These are phyloP conservation scores for Xylariaceae sp. DNA, from an alignment of 2,329 filamentous ascomycete species.

Conservation along the genomic window DNA sequence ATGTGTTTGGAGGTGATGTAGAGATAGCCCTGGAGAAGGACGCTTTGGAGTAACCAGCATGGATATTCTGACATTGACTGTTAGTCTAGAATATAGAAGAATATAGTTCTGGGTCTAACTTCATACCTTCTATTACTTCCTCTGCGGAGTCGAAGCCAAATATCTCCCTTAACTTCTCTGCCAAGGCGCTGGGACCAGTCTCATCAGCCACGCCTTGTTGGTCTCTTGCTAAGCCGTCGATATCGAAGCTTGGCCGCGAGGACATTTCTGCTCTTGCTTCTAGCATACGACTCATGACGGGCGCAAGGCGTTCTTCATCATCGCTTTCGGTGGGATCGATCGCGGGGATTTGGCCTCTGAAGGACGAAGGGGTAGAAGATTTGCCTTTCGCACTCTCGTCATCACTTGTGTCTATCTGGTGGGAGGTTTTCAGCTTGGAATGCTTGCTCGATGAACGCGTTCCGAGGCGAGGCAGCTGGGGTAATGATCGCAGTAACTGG, in stretches of 20 bases:
- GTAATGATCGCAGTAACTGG: conserved; percentile 62
- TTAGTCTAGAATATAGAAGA: not conserved
- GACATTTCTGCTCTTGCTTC: conserved; percentile 65
- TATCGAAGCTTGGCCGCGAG: conserved; percentile 54
- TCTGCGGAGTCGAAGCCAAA: conserved; percentile 80
- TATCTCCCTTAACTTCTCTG: conserved; percentile 72
- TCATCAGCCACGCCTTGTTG: conserved; percentile 33
- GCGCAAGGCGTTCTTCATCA: conserved; percentile 52
- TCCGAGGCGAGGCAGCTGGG: conserved; percentile 50
- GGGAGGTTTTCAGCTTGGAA: conserved; percentile 38
- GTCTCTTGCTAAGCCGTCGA: conserved; percentile 44
- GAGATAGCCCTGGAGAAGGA: conserved; percentile 89
- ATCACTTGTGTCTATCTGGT: conserved; percentile 32
- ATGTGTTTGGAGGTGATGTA: conserved; percentile 92
- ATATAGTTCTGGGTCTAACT: not conserved
- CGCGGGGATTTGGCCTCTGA: conserved; percentile 19
- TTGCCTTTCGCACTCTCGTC: conserved; percentile 19
- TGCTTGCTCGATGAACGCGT: conserved; percentile 38
- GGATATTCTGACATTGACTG: conserved; percentile 64
- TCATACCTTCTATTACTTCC: conserved; percentile 71
- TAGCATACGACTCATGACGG: conserved; percentile 74
- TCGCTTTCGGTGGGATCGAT: conserved; percentile 28
- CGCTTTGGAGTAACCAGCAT: conserved; percentile 88
- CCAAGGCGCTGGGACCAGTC: conserved; percentile 54
- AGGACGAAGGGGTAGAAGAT: conserved; percentile 6